Percentiles rank a stretch among this genome's conserved stretches.
Conservation (phyloP, 192 early-diverging fungal species). For the Coemansia sp. region DNA sequence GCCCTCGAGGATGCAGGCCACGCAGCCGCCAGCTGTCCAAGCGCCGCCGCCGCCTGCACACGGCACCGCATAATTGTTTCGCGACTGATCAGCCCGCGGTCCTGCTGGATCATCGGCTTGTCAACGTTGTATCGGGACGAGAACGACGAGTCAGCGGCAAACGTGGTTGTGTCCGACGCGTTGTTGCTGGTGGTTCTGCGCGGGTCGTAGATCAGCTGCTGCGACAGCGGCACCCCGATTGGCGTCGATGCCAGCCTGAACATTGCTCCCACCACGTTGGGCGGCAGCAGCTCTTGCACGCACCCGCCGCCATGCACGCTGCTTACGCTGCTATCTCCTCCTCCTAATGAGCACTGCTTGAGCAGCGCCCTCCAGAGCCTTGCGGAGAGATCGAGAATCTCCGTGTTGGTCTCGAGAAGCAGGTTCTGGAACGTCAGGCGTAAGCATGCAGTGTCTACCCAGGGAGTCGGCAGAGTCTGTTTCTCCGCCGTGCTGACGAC, state of each 20-base stretch:
- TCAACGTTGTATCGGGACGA: slow-evolving; percentile 76
- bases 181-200: not conserved
- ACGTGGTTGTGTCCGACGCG: not conserved
- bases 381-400: slow-evolving; percentile 24
- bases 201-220: slow-evolving; percentile 35
- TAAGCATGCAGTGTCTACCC: slow-evolving; percentile 71
- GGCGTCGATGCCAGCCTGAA: slow-evolving; percentile 83
- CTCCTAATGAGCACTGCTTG: slow-evolving; percentile 12
- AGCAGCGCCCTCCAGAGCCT: slow-evolving; percentile 71
- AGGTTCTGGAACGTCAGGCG: slow-evolving; percentile 90
- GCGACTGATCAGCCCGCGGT: slow-evolving; percentile 76
- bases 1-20: slow-evolving; percentile 60
- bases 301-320: slow-evolving; percentile 1
- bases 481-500: too few species aligned
- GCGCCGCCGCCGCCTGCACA: slow-evolving; percentile 69
- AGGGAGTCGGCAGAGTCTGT: slow-evolving; percentile 35
- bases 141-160: not conserved
- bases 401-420: slow-evolving; percentile 78
- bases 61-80: slow-evolving; percentile 83
- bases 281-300: slow-evolving; percentile 35
- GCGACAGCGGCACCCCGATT: slow-evolving; percentile 76
- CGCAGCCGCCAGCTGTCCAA: slow-evolving; percentile 71
- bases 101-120: slow-evolving; percentile 87
- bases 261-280: slow-evolving; percentile 37
- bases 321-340: not conserved